These are phyloP conservation scores for Blastobotrys apis DNA, from an alignment of 1,139 yeast species.

Conservation along the genomic window DNA sequence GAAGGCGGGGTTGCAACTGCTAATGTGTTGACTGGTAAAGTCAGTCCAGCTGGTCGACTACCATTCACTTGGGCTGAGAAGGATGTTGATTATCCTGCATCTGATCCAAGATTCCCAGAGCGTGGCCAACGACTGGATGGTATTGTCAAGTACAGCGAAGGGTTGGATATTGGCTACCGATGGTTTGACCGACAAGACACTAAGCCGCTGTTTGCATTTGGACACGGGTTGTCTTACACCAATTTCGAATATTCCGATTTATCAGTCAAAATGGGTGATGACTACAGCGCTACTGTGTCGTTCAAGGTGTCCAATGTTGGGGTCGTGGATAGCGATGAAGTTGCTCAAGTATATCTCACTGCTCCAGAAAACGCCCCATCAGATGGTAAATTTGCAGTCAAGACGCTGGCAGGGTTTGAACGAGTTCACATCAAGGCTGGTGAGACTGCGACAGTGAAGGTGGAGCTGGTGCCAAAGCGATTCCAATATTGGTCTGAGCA, in stretches of 20 bases:
- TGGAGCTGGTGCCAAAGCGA: constrained; percentile 35
- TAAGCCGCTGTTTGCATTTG: constrained; percentile 58
- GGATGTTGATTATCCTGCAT: constrained; percentile 43
- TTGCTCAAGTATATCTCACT: background rate
- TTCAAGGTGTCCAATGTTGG: background rate
- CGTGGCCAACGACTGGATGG: constrained; percentile 38
- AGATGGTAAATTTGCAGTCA: background rate
- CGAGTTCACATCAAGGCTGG: constrained; percentile 49
- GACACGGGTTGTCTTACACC: constrained; percentile 57
- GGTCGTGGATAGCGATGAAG: background rate
- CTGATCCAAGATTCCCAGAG: constrained; percentile 32
- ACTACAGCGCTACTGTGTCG: constrained; percentile 18
- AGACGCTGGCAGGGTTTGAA: constrained; percentile 51
- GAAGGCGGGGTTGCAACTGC: constrained; percentile 47
- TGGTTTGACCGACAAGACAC: constrained; percentile 54
- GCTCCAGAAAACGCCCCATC: background rate
- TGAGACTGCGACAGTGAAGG: constrained; percentile 38
- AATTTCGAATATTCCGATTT: constrained; percentile 40
- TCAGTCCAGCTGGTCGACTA: constrained; percentile 56
- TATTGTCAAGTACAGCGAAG: constrained; percentile 34
- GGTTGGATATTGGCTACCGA: constrained; percentile 44
- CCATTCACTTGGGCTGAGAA: constrained; percentile 61
- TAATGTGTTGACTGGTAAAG: constrained; percentile 52
- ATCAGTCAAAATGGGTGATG: constrained; percentile 44
- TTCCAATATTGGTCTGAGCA: background rate